Evolutionary conservation across 306 rosid species (phyloP).

Genomic region (Lathyrus oleraceus): DNA sequence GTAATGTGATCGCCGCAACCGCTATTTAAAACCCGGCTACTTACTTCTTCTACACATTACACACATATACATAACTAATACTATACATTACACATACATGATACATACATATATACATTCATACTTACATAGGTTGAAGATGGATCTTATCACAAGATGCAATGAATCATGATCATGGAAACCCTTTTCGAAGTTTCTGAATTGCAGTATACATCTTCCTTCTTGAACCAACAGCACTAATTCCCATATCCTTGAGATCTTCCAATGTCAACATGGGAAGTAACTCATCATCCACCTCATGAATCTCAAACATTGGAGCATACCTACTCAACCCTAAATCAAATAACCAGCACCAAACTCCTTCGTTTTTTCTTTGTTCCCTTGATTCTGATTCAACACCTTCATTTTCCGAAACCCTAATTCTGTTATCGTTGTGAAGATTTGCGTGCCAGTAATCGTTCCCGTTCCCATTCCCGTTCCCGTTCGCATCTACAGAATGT

Average conservation of each 20-base stretch:
- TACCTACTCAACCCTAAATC: conserved; percentile 69
- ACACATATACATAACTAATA: background rate
- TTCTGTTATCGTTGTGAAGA: conserved; percentile 29
- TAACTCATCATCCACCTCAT: conserved; percentile 73
- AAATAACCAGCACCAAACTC: conserved; percentile 61
- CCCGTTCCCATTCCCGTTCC: conserved; percentile 37
- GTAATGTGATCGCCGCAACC: background rate
- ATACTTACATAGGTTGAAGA: no score
- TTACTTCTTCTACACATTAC: background rate
- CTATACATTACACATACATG: conserved; percentile 1
- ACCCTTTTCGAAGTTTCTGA: conserved; percentile 64
- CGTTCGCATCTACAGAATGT: conserved; percentile 47
- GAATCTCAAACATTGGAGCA: conserved; percentile 72
- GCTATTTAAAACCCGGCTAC: background rate
- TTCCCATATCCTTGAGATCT: conserved; percentile 82
- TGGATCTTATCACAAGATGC: background rate
- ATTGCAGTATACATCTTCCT: conserved; percentile 69
- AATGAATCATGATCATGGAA: conserved; percentile 32
- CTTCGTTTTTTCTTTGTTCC: conserved; percentile 43
- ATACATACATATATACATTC: background rate
- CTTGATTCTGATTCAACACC: conserved; percentile 52
- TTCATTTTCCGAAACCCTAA: conserved; percentile 51
- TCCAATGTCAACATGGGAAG: conserved; percentile 76
- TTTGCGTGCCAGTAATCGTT: conserved; percentile 44
- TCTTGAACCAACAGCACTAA: conserved; percentile 72